Percentiles rank a stretch among this genome's conserved stretches.
phyloP scores from a whole-genome alignment of 2,329 filamentous ascomycete species.

The Davidsoniella eucalypti region DNA sequence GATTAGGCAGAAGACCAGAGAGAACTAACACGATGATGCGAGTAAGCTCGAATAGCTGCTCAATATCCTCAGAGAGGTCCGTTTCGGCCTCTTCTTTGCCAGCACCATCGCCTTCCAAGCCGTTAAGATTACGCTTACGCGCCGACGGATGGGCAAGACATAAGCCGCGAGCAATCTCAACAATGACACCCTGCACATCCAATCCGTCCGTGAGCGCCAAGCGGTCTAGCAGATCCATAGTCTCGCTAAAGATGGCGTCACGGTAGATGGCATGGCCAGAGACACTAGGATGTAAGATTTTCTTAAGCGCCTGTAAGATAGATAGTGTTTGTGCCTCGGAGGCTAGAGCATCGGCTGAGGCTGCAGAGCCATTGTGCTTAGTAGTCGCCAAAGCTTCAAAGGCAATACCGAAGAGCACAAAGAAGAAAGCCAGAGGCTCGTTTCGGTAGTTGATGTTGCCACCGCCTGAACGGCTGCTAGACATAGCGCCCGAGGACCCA shows the following conservation, averaged over 20 bases:
- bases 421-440: conserved; percentile 96
- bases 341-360: conserved; percentile 38
- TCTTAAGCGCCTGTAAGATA: conserved; percentile 81
- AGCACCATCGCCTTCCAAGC: not conserved
- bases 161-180: conserved; percentile 80
- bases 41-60: conserved; percentile 92
- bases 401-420: conserved; percentile 88
- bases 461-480: not conserved
- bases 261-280: conserved; percentile 94
- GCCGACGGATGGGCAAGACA: conserved; percentile 87
- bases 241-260: conserved; percentile 89
- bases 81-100: conserved; percentile 39
- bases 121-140: conserved; percentile 25
- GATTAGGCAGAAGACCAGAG: conserved; percentile 70
- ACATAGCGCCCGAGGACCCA: not conserved
- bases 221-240: conserved; percentile 86
- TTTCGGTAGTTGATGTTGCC: conserved; percentile 93
- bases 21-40: conserved; percentile 90
- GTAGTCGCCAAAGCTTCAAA: conserved; percentile 89
- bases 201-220: conserved; percentile 82
- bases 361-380: conserved; percentile 22
- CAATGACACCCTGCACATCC: conserved; percentile 79
- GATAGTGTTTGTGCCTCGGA: conserved; percentile 68
- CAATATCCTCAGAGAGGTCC: conserved; percentile 87
- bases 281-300: conserved; percentile 85